phyloP scores from a whole-genome alignment of 139 green algal species.

The Micromonas pusilla region DNA sequence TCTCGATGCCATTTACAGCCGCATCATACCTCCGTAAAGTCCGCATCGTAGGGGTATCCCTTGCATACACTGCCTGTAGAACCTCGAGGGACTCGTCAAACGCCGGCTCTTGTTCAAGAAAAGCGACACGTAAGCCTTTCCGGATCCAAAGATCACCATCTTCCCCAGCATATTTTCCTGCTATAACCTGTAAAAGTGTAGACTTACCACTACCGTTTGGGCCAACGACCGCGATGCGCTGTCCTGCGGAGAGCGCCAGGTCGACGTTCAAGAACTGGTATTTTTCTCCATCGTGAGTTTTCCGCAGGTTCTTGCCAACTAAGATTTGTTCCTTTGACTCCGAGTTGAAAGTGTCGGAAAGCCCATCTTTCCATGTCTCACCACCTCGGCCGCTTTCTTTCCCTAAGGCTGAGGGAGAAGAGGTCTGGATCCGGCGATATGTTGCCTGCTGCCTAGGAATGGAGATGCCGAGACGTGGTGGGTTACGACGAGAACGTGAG shows the following conservation, averaged over 20 bases:
- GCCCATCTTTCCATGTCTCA: slow-evolving; percentile 8
- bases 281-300: slow-evolving; percentile 18
- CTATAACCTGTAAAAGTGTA: slow-evolving; percentile 8
- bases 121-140: neutral
- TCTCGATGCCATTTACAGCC: neutral
- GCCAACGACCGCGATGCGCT: slow-evolving; percentile 11
- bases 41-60: neutral
- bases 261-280: slow-evolving; percentile 14
- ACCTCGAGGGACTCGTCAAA: neutral
- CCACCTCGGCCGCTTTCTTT: too few relatives aligned
- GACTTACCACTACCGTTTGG: slow-evolving; percentile 17
- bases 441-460: too few relatives aligned
- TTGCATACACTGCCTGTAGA: slow-evolving; percentile 6
- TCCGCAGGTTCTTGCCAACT: neutral
- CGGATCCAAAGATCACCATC: slow-evolving; percentile 10
- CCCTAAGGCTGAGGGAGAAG: too few relatives aligned
- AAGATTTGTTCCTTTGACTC: neutral
- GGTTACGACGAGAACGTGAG: too few relatives aligned
- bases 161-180: neutral
- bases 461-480: too few relatives aligned
- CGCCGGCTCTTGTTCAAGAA: slow-evolving; percentile 13
- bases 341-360: neutral
- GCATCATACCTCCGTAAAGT: slow-evolving; percentile 2
- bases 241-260: neutral
- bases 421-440: too few relatives aligned